These are phyloP conservation scores for Puccinia novopanici DNA, from an alignment of 1,284 basidiomycete genomes.

Conservation along the genomic window DNA sequence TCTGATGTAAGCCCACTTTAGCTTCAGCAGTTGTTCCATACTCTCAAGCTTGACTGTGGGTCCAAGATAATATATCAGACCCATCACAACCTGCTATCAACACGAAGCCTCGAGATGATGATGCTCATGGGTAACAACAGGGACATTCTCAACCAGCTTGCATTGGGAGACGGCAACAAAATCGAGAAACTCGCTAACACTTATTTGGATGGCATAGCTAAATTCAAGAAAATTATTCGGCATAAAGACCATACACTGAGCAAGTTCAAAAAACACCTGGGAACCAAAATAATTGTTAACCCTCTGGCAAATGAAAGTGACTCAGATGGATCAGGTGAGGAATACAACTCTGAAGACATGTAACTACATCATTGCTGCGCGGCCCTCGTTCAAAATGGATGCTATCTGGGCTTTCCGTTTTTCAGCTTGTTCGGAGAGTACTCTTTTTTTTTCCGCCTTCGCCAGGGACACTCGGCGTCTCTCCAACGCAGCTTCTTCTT, in stretches of 20 bases:
- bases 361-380: neutral
- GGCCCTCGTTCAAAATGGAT: neutral
- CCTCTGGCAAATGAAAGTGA: too few relatives aligned
- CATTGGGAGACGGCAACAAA: neutral
- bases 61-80: neutral
- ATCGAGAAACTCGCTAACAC: neutral
- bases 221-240: neutral
- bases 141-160: neutral
- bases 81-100: neutral
- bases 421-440: neutral
- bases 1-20: neutral
- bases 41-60: slow-evolving; percentile 6
- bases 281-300: neutral
- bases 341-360: neutral
- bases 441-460: neutral
- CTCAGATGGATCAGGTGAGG: neutral
- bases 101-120: neutral
- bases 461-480: neutral
- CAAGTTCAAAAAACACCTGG: neutral
- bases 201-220: neutral
- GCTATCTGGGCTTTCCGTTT: neutral
- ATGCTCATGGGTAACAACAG: neutral
- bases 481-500: neutral
- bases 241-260: neutral
- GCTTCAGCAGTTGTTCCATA: slow-evolving; percentile 4